These are phyloP conservation scores for Akanthomyces lecanii DNA, from an alignment of 2,329 filamentous ascomycete species.

Conservation along the genomic window DNA sequence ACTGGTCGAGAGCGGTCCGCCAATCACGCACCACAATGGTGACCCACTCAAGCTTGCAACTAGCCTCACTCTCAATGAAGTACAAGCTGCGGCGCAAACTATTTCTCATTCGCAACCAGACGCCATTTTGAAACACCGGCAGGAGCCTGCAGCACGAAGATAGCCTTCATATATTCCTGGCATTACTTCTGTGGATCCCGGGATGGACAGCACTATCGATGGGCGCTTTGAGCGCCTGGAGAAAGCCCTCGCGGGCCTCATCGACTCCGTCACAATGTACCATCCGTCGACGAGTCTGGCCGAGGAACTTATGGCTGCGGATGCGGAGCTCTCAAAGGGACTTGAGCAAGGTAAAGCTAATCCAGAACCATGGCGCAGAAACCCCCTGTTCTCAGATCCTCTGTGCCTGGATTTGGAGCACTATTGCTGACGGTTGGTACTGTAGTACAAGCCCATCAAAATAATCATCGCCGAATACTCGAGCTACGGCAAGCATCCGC, in stretches of 20 bases:
- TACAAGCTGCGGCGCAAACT: neutral
- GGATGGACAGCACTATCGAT: slow-evolving; percentile 61
- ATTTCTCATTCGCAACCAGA: neutral
- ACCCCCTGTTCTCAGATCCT: too few relatives aligned
- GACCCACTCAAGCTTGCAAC: slow-evolving; percentile 9
- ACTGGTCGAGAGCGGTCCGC: neutral
- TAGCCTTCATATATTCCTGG: neutral
- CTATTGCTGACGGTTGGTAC: neutral
- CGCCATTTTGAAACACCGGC: neutral
- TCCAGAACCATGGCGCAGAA: too few relatives aligned
- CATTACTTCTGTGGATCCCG: neutral
- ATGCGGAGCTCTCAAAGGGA: slow-evolving; percentile 61
- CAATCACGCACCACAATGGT: neutral
- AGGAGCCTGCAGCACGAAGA: neutral
- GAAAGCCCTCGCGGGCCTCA: slow-evolving; percentile 61
- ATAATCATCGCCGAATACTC: slow-evolving; percentile 65
- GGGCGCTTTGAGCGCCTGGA: slow-evolving; percentile 62
- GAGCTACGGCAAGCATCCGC: slow-evolving; percentile 62
- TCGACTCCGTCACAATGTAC: slow-evolving; percentile 78
- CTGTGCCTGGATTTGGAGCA: neutral
- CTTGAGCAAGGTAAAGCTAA: slow-evolving; percentile 55
- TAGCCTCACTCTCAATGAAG: neutral
- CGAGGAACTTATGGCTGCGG: slow-evolving; percentile 65
- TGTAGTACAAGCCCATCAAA: slow-evolving; percentile 68
- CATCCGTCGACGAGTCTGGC: slow-evolving; percentile 68